These are phyloP conservation scores for Metschnikowia lachancei DNA, from an alignment of 805 yeast species.

Conservation along the genomic window DNA sequence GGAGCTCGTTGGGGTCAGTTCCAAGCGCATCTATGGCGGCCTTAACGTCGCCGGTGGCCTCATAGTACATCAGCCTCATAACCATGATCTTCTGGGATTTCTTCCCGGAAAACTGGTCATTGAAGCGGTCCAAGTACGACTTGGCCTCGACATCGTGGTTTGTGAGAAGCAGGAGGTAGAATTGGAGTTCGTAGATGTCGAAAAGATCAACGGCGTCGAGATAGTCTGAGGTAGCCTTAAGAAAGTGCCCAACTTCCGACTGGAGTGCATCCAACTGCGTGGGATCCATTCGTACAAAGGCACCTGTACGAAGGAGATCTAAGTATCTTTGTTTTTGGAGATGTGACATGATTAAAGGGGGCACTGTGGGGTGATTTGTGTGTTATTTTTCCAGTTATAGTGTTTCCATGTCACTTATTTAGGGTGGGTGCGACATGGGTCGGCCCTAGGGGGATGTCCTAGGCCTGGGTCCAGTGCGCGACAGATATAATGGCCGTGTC, in stretches of 20 bases:
- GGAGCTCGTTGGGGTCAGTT: slow-evolving; percentile 34
- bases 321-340: slow-evolving; percentile 13
- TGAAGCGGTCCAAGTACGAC: slow-evolving; percentile 55
- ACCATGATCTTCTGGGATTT: slow-evolving; percentile 55
- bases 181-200: slow-evolving; percentile 66
- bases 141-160: slow-evolving; percentile 72
- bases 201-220: slow-evolving; percentile 49
- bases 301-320: slow-evolving; percentile 32
- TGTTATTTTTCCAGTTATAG: not conserved
- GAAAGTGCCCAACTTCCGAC: slow-evolving; percentile 38
- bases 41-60: slow-evolving; percentile 45
- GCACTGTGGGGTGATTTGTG: not conserved
- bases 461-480: too few species aligned
- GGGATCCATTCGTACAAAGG: slow-evolving; percentile 51
- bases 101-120: slow-evolving; percentile 63
- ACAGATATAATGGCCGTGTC: too few species aligned
- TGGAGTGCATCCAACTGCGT: slow-evolving; percentile 39
- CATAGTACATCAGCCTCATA: slow-evolving; percentile 54
- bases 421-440: too few species aligned
- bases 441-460: too few species aligned
- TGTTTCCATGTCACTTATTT: too few species aligned
- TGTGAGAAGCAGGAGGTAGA: slow-evolving; percentile 59
- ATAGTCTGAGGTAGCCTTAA: slow-evolving; percentile 29
- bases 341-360: not conserved
- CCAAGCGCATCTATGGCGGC: slow-evolving; percentile 30